Evolutionary conservation across 192 early-diverging fungal species (phyloP), one percentile per base, ranked within the genome.

Genomic region (Chytriomyces sp.): DNA sequence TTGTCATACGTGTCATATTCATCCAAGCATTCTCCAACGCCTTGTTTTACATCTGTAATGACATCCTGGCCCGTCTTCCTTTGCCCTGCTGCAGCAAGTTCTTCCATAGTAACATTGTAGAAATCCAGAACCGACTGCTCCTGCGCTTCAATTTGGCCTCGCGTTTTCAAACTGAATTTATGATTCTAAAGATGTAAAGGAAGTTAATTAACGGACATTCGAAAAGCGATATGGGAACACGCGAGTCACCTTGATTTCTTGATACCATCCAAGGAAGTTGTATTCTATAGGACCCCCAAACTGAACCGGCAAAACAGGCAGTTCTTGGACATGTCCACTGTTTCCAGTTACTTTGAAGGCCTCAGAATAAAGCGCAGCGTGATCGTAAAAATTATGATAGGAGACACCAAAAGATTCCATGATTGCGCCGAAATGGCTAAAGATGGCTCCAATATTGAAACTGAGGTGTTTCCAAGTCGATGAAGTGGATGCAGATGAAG

Each of bases 401-500:
- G 20, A 13, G 8, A 69, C 49, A 26, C 49, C 49, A 10, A 48
- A 28, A 49, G 68, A 49, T 4, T 69, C 23, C 68, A 69, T 69
- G n/a, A 69, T 53, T 46, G 49, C n/a, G 13, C 18, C 20, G 35
- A 69, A 69, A 50, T 69, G 68, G 53, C 53, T 45, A 24, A 69
- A n/a, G 9, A 45, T 7, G 68, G 10, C 62, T 1, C 62, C n/a
- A 3, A 18, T 64, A 11, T 26, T 28, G 16, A 16, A 11, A 64
- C 62, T 26, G 26, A 18, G 62, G n/a, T 26, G 26, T 24, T 23
- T 24, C 16, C 26, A 28, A 26, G 26, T 28, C 53, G 53, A n/a
- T 13, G 16, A 0, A 20, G 53, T 13, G 16, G 20, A 13, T n/a
- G 48, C 6, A 64, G 43, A 45, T 8, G 13, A 9, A 16, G 43